Percentiles rank a stretch among this genome's conserved stretches.
Conservation (phyloP, 169 alveolate genomes). For the Plasmodium ovale region DNA sequence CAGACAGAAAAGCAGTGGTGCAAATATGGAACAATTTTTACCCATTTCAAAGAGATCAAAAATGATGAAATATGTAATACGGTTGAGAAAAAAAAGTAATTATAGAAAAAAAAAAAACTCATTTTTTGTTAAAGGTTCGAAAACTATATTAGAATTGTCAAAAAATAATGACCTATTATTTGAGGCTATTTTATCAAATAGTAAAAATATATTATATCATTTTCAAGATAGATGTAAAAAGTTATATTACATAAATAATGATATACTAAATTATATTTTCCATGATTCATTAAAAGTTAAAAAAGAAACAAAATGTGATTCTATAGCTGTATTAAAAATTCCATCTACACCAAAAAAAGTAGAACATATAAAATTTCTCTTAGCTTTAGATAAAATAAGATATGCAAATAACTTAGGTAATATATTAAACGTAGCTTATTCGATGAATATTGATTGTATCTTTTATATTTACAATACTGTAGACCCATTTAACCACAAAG, state of each 20-base stretch:
- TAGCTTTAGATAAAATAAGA: constrained; percentile 83
- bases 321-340: constrained; percentile 58
- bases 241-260: constrained; percentile 45
- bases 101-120: constrained; percentile 70
- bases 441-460: constrained; percentile 81
- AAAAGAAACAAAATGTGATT: constrained; percentile 30
- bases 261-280: constrained; percentile 59
- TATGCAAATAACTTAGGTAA: constrained; percentile 84
- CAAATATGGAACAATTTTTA: constrained; percentile 45
- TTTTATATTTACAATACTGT: constrained; percentile 81
- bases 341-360: constrained; percentile 13
- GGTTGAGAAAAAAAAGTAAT: constrained; percentile 73
- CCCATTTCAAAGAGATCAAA: constrained; percentile 56
- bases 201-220: constrained; percentile 20
- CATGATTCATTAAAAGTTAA: constrained; percentile 34
- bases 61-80: constrained; percentile 69
- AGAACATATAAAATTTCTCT: constrained; percentile 57
- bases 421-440: constrained; percentile 79
- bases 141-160: constrained; percentile 37
- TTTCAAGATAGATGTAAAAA: constrained; percentile 51
- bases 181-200: constrained; percentile 53
- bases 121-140: constrained; percentile 71
- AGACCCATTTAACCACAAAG: constrained; percentile 86
- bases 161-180: constrained; percentile 26
- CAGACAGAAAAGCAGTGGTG: background rate